These are phyloP conservation scores for Rubia balearica DNA, from an alignment of 305 asterid species.

Conservation along the genomic window DNA sequence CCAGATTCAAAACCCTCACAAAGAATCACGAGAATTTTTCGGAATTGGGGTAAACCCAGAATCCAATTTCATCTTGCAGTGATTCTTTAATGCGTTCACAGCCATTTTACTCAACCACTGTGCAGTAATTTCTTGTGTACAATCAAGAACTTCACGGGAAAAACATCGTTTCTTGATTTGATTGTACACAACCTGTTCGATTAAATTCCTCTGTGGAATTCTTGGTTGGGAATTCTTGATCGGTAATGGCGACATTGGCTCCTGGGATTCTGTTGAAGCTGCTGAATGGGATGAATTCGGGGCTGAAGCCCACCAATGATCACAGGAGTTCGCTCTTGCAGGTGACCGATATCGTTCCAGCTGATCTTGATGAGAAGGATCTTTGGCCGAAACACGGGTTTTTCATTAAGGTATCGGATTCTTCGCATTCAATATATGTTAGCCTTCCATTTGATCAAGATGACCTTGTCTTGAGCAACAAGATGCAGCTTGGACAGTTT, in stretches of 20 bases:
- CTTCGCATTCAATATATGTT: conserved; percentile 82
- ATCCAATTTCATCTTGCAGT: neutral
- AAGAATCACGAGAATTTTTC: conserved; percentile 1
- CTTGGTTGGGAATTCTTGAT: neutral
- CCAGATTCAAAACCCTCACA: neutral
- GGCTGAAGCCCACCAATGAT: conserved; percentile 79
- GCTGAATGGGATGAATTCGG: conserved; percentile 67
- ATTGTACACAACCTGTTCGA: neutral
- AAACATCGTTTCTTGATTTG: neutral
- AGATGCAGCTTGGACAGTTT: conserved; percentile 88
- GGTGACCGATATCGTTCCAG: conserved; percentile 96
- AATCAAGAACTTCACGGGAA: neutral
- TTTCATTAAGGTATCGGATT: conserved; percentile 82
- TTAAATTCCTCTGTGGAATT: neutral
- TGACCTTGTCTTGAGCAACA: conserved; percentile 90
- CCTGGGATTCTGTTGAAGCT: conserved; percentile 87
- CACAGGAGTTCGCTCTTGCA: conserved; percentile 80
- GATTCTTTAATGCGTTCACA: conserved; percentile 9
- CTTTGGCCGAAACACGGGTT: conserved; percentile 82
- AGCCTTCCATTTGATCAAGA: conserved; percentile 85
- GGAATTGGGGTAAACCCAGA: neutral
- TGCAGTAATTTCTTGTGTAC: neutral
- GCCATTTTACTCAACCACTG: neutral
- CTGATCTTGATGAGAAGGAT: conserved; percentile 85
- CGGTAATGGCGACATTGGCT: conserved; percentile 66